phyloP scores from a whole-genome alignment of 192 early-diverging fungal genomes.

The Podila minutissima region DNA sequence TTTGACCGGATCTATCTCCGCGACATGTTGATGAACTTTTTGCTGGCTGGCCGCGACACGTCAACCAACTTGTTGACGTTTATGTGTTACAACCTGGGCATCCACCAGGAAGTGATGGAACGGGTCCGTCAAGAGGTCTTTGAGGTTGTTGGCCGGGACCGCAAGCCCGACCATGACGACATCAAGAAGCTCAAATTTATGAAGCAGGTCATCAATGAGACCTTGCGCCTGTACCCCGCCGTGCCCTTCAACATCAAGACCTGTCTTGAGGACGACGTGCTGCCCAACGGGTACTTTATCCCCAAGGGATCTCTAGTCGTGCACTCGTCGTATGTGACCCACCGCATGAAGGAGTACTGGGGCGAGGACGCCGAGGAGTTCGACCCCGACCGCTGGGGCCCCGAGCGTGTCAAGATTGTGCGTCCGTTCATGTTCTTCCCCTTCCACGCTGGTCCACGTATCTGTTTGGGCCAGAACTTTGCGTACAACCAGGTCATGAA shows the following conservation, averaged over 20 bases:
- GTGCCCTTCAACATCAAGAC: conserved; percentile 54
- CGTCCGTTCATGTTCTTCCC: conserved; percentile 60
- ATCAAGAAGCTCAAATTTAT: conserved; percentile 63
- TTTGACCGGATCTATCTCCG: conserved; percentile 46
- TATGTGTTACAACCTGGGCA: conserved; percentile 52
- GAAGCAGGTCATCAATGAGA: conserved; percentile 68
- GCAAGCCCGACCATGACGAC: conserved; percentile 58
- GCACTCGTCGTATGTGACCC: conserved; percentile 50
- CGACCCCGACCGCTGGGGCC: conserved; percentile 62
- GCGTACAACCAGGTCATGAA: conserved; percentile 53
- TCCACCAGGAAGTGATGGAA: conserved; percentile 48
- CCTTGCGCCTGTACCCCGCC: conserved; percentile 61
- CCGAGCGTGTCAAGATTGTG: conserved; percentile 41
- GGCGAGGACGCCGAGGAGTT: conserved; percentile 55
- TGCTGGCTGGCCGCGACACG: conserved; percentile 57
- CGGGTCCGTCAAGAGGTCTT: conserved; percentile 55
- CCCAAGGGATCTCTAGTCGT: conserved; percentile 54
- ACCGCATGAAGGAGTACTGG: conserved; percentile 58
- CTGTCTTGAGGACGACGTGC: conserved; percentile 43
- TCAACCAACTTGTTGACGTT: conserved; percentile 56
- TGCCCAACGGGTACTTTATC: conserved; percentile 52
- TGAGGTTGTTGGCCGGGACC: conserved; percentile 37
- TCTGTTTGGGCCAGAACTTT: conserved; percentile 52
- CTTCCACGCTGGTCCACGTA: conserved; percentile 56
- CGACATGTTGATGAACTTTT: conserved; percentile 53